These are phyloP conservation scores for Epichloe uncinata DNA, from an alignment of 2,329 filamentous ascomycete species.

Conservation along the genomic window DNA sequence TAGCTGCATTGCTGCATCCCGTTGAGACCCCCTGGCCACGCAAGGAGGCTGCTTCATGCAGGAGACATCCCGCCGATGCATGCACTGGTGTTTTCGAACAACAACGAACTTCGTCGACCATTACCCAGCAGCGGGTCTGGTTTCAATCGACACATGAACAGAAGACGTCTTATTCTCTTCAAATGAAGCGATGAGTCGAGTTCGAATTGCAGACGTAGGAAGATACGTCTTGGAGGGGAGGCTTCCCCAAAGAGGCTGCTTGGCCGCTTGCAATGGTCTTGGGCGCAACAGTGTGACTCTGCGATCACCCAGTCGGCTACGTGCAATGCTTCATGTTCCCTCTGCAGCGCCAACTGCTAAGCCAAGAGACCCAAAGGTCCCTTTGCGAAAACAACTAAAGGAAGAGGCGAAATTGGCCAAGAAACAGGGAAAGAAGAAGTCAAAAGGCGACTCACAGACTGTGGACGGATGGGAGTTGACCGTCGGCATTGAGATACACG, in stretches of 20 bases:
- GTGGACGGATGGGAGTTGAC: constrained; percentile 77
- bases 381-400: constrained; percentile 60
- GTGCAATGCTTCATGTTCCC: background rate
- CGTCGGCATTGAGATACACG: constrained; percentile 93
- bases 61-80: background rate
- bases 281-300: background rate
- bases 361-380: constrained; percentile 21
- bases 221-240: constrained; percentile 4
- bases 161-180: background rate
- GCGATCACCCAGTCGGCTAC: background rate
- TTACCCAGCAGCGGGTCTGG: background rate
- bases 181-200: constrained; percentile 1
- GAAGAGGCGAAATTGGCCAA: constrained; percentile 59
- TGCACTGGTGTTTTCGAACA: background rate
- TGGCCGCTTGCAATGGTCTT: background rate
- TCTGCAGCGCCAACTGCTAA: constrained; percentile 9
- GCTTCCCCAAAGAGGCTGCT: constrained; percentile 3
- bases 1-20: background rate
- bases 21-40: background rate
- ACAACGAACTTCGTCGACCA: background rate
- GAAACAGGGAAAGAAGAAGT: constrained; percentile 41
- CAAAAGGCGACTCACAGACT: constrained; percentile 33
- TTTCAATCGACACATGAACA: background rate
- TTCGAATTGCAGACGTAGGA: background rate
- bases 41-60: background rate